Evolutionary conservation across 495 filamentous ascomycete species (phyloP), one percentile per base, ranked within the genome.

Genomic region (Glonium stellatum): DNA sequence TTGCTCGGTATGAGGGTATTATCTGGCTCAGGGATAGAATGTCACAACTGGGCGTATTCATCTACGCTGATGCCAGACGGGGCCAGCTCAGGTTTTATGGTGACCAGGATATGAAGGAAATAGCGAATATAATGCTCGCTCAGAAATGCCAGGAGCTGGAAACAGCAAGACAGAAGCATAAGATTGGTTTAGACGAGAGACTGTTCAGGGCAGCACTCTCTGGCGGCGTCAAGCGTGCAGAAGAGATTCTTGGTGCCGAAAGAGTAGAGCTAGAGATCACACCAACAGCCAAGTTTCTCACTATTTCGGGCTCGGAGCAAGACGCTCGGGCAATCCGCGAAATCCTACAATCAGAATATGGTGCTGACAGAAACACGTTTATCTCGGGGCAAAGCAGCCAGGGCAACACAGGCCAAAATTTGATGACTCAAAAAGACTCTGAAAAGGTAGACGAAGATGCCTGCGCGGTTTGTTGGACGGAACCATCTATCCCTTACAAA

Each of bases 381-480:
- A 51, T 19, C 25, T 51, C 39, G 10, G 1, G 22, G 1, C 55
- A 53, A 15, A 46, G 47, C 47, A 52, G n/a, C 44, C 53, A 22
- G 13, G 54, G 48, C 3, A 34, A 56, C 15, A 23, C 58, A n/a
- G 54, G 3, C 6, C 27, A 31, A 6, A 2, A 2, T 31, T 31
- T 2, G 27, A 6, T 2, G 6, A 31, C 27, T 31, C 27, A 31
- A 31, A 63, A n/a, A 36, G 53, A 27, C 35, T 31, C 41, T 18
- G 18, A 13, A 18, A 1, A 44, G 13, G 39, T 11, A 15, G 39
- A 18, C 13, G 39, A 44, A 3, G 13, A 13, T 11, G 10, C 12
- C 12, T 63, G 61, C 31, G 50, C 55, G 1, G 55, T 63, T 12
- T 63, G 61, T 39, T 63, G 36, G 49, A 59, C 61, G 1, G 50